phyloP scores from a whole-genome alignment of 148 eudicot genomes.

The Spergularia bocconei region DNA sequence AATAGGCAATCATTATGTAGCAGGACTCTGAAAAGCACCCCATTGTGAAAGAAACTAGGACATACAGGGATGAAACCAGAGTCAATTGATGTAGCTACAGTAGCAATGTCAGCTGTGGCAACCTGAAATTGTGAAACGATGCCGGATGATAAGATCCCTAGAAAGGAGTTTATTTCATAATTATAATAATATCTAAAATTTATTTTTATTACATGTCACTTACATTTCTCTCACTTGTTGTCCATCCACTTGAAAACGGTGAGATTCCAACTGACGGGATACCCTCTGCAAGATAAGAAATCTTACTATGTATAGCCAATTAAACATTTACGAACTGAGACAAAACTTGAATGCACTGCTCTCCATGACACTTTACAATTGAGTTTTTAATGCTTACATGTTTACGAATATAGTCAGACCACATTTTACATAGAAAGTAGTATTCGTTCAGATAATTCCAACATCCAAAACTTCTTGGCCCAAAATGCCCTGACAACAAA shows the following conservation, averaged over 20 bases:
- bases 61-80: conserved; percentile 91
- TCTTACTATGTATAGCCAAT: not conserved
- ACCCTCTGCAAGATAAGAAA: conserved; percentile 66
- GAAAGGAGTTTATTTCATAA: not conserved
- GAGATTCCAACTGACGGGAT: conserved; percentile 90
- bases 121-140: conserved; percentile 44
- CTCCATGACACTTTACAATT: not conserved
- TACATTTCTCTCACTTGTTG: conserved; percentile 78
- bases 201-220: conserved; percentile 31
- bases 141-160: not conserved
- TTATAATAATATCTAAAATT: conserved; percentile 10
- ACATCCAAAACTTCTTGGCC: no score
- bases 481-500: no score
- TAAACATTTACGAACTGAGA: not conserved
- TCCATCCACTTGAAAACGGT: conserved; percentile 98
- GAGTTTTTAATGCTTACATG: not conserved
- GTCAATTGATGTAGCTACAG: conserved; percentile 63
- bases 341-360: not conserved
- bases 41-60: conserved; percentile 11
- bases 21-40: not conserved
- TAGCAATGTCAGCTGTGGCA: conserved; percentile 54
- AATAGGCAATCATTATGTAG: not conserved
- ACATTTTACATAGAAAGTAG: no score
- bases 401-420: no score
- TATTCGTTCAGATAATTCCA: no score